Evolutionary conservation across 352 stramenopile species (phyloP).

Genomic region (Saprolegnia parasitica): DNA sequence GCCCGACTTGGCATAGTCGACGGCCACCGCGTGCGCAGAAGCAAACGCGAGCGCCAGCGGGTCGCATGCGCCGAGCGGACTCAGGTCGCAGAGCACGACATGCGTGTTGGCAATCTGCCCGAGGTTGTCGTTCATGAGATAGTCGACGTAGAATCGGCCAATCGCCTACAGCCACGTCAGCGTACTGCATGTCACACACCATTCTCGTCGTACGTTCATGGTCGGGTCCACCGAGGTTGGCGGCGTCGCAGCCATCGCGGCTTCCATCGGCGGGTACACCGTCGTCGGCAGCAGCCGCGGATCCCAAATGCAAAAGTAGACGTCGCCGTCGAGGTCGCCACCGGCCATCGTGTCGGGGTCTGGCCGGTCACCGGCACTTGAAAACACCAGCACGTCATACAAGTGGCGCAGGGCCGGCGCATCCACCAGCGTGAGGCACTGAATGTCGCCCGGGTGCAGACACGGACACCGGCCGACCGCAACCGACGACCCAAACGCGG

Average conservation of each 20-base stretch:
- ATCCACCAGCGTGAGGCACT: conserved; percentile 44
- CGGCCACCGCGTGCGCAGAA: conserved; percentile 63
- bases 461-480: conserved; percentile 70
- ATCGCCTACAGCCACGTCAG: conserved; percentile 38
- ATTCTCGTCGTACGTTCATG: conserved; percentile 30
- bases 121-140: conserved; percentile 65
- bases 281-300: conserved; percentile 51
- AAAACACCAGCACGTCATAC: conserved; percentile 74
- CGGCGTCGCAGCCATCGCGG: conserved; percentile 33
- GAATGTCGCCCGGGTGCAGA: conserved; percentile 72
- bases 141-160: conserved; percentile 69
- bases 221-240: conserved; percentile 40
- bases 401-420: conserved; percentile 50
- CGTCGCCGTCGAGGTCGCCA: conserved; percentile 74
- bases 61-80: conserved; percentile 46
- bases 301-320: conserved; percentile 83
- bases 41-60: conserved; percentile 48
- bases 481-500: conserved; percentile 46
- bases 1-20: conserved; percentile 44
- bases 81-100: conserved; percentile 55
- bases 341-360: conserved; percentile 77
- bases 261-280: conserved; percentile 32
- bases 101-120: conserved; percentile 76
- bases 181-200: too few species aligned
- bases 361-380: conserved; percentile 52